Evolutionary conservation across 345 rosid species (phyloP).

Genomic region (Sisymbrium altissimum): DNA sequence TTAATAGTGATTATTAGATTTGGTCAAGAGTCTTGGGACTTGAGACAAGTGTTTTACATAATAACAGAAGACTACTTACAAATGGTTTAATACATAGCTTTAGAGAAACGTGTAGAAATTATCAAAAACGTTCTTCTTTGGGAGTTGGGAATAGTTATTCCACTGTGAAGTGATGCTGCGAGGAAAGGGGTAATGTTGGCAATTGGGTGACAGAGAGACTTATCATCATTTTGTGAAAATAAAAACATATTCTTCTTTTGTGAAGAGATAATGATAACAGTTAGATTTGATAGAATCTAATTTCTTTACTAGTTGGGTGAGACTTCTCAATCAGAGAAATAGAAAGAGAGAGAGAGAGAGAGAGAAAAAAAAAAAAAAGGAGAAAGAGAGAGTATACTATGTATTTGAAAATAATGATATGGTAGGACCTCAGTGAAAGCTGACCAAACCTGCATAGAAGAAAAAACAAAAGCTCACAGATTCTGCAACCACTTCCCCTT

Average conservation of each 20-base stretch:
- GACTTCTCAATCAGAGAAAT: slow-evolving; percentile 26
- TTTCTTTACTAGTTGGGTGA: slow-evolving; percentile 24
- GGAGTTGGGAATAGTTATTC: slow-evolving; percentile 12
- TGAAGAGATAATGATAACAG: slow-evolving; percentile 27
- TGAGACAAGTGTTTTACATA: background rate
- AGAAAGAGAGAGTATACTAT: background rate
- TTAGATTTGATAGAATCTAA: slow-evolving; percentile 37
- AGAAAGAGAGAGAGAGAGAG: slow-evolving; percentile 11
- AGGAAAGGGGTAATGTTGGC: slow-evolving; percentile 39
- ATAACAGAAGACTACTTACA: background rate
- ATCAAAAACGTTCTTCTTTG: background rate
- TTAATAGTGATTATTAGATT: background rate
- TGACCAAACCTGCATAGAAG: slow-evolving; percentile 29
- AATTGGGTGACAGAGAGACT: slow-evolving; percentile 35
- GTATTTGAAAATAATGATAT: slow-evolving; percentile 23
- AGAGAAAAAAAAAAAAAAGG: background rate
- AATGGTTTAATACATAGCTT: background rate
- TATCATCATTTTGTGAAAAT: slow-evolving; percentile 27
- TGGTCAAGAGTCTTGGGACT: background rate
- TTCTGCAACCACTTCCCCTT: slow-evolving; percentile 40
- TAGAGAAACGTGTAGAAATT: background rate
- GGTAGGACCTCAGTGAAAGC: slow-evolving; percentile 40
- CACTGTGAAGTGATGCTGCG: slow-evolving; percentile 28
- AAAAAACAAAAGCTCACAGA: slow-evolving; percentile 15
- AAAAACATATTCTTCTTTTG: slow-evolving; percentile 21